Percentiles rank a stretch among this genome's conserved stretches.
Evolutionary conservation across 805 yeast genomes (phyloP).

Genomic region (Candida piceae): DNA sequence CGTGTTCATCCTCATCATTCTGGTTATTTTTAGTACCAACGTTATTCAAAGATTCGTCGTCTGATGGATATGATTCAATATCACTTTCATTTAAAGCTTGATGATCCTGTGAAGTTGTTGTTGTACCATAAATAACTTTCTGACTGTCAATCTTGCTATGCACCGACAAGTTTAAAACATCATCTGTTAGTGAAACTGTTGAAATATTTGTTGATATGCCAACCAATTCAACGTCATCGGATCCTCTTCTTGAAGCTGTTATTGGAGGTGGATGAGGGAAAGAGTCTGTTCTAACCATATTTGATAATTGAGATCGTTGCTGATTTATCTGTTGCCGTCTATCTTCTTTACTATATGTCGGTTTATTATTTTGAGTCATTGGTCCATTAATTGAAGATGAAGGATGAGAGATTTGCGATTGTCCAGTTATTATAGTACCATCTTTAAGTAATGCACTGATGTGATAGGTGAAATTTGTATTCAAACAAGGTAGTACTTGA

Average conservation of each 20-base stretch:
- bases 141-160: slow-evolving; percentile 13
- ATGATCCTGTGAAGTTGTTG: slow-evolving; percentile 3
- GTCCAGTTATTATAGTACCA: slow-evolving; percentile 80
- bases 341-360: no score
- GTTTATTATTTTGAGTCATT: no score
- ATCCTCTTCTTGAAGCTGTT: slow-evolving; percentile 6
- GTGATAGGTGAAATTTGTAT: slow-evolving; percentile 81
- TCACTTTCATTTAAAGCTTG: slow-evolving; percentile 1
- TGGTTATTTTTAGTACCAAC: no score
- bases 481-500: slow-evolving; percentile 73
- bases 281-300: slow-evolving; percentile 15
- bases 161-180: not conserved
- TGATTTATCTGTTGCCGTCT: no score
- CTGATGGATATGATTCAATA: slow-evolving; percentile 1
- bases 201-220: slow-evolving; percentile 1
- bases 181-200: slow-evolving; percentile 4
- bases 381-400: slow-evolving; percentile 2
- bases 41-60: not conserved
- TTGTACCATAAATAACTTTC: slow-evolving; percentile 18
- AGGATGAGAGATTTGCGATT: slow-evolving; percentile 92
- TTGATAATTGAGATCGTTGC: no score
- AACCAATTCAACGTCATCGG: not conserved
- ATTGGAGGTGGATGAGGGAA: slow-evolving; percentile 19
- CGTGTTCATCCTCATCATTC: slow-evolving; percentile 27
- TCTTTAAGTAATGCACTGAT: slow-evolving; percentile 70